These are phyloP conservation scores for Heterobasidion occidentale DNA, from an alignment of 1,284 basidiomycete genomes.

Conservation along the genomic window DNA sequence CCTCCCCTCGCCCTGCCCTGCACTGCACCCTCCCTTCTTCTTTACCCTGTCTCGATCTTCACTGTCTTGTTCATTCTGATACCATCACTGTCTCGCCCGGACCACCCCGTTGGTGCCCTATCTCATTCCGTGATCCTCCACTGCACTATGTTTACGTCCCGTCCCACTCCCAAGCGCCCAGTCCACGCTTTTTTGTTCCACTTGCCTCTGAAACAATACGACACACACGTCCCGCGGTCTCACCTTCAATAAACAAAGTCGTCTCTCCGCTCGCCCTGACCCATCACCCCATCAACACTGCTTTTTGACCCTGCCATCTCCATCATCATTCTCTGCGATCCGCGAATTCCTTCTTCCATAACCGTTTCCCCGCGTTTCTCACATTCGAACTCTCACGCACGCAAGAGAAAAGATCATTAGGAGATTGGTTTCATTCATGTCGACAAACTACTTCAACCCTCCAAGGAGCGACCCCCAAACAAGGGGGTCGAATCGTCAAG, in stretches of 20 bases:
- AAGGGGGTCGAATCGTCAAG: neutral
- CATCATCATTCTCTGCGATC: too few relatives aligned
- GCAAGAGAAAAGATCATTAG: neutral
- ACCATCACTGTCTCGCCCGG: neutral
- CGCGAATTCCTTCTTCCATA: too few relatives aligned
- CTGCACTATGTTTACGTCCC: neutral
- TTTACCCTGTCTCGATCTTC: neutral
- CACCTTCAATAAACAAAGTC: too few relatives aligned
- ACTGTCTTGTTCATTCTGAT: neutral
- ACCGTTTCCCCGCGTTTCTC: too few relatives aligned
- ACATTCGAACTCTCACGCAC: neutral
- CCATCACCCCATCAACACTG: too few relatives aligned
- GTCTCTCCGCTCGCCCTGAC: too few relatives aligned
- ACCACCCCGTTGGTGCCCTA: neutral
- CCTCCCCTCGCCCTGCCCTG: too few relatives aligned
- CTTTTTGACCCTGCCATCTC: too few relatives aligned
- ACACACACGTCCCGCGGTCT: too few relatives aligned
- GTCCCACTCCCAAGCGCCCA: neutral
- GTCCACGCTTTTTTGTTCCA: too few relatives aligned
- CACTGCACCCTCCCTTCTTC: neutral
- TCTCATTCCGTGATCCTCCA: neutral
- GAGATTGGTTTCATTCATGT: constrained; percentile 2
- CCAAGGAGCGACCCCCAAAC: neutral
- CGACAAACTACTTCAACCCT: neutral
- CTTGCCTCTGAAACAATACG: too few relatives aligned